Evolutionary conservation across 352 stramenopile species (phyloP), one percentile per base, ranked within the genome.

Genomic region (Phytopythium sindhum): DNA sequence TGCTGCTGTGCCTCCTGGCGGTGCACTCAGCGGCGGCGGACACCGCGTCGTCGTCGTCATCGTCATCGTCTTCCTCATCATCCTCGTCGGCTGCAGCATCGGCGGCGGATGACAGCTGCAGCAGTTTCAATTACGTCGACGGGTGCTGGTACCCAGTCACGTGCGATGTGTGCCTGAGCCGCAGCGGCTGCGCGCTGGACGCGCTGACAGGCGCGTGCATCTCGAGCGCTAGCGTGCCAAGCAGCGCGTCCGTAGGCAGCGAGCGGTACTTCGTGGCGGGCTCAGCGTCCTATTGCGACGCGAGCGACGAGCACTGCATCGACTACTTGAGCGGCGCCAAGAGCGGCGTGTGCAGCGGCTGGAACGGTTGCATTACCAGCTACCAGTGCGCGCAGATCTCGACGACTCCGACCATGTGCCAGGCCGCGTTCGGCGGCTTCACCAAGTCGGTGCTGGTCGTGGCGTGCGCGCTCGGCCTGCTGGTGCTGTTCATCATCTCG

Each of bases 131-230:
- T 12, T 70, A 62, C 63, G 64, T 41, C 33, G 52, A 42, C 61
- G 52, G 51, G n/a, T 66, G 61, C 37, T 55, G 44, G 54, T 66
- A 61, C 44, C 26, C 26, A 12, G 60, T 73, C 21, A 64, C 42
- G 17, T 77, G 70, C 57, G 51, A 21, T 19, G 35, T 45, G 19
- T 77, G 70, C 29, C 37, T 77, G 44, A 47, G 35, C 17, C 63
- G 57, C 44, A 9, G 33, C 9, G 71, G 71, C 37, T 82, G 74
- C 29, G 66, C 74, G n/a, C 54, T 82, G n/a, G 71, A 82, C 39
- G 69, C 72, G 19, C 69, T 63, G 28, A 82, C 71, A 1, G 74
- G 72, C 45, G 72, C 69, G 14, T 82, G 74, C 67, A 65, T 82
- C 7, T 74, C 69, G 5, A 55, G 42, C 24, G 64, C 42, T 5